These are phyloP conservation scores for Vachellia collinsii DNA, from an alignment of 306 rosid genomes.

Conservation along the genomic window DNA sequence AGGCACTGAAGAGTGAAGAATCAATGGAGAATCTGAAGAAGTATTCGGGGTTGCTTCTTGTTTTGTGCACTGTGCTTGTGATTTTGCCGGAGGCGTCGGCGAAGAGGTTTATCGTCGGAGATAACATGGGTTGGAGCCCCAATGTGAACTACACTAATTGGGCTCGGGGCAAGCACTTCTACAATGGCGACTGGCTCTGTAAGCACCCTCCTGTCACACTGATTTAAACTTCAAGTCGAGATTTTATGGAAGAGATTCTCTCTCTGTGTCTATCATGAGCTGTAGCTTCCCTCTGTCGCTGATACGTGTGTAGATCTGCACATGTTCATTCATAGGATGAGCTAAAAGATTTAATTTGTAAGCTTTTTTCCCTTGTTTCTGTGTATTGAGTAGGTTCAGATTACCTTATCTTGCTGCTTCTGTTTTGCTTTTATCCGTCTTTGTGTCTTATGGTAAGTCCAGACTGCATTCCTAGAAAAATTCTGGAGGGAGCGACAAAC, in stretches of 20 bases:
- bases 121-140: conserved; percentile 67
- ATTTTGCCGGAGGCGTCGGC: conserved; percentile 68
- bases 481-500: background rate
- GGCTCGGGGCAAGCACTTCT: conserved; percentile 77
- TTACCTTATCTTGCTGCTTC: conserved; percentile 27
- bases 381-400: conserved; percentile 21
- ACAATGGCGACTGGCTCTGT: conserved; percentile 95
- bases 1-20: conserved; percentile 9
- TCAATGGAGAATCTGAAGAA: conserved; percentile 53
- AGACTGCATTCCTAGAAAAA: background rate
- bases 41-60: conserved; percentile 37
- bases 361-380: conserved; percentile 20
- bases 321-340: conserved; percentile 8
- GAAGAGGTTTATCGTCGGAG: conserved; percentile 62
- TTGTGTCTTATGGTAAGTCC: background rate
- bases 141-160: conserved; percentile 78
- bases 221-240: conserved; percentile 3
- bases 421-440: background rate
- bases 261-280: background rate
- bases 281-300: background rate
- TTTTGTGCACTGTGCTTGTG: conserved; percentile 36
- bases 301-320: conserved; percentile 49
- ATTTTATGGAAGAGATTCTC: background rate
- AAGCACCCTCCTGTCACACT: conserved; percentile 29
- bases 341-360: conserved; percentile 30